Percentiles rank a stretch among this genome's conserved stretches.
Evolutionary conservation across 345 rosid genomes (phyloP).

Genomic region (Arabis alpina): DNA sequence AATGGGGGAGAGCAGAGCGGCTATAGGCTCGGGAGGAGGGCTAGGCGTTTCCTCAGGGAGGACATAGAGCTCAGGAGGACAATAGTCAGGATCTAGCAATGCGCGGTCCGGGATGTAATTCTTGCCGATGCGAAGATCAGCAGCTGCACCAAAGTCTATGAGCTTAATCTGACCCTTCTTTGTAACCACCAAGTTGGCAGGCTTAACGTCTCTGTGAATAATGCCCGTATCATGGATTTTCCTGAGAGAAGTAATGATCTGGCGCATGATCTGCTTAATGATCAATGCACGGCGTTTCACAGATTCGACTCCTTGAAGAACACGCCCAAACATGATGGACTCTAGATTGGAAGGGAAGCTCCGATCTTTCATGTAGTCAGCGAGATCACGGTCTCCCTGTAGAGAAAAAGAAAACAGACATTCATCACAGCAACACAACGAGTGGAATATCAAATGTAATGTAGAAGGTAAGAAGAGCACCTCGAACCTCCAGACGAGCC

Average conservation of each 20-base stretch:
- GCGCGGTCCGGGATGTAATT: constrained; percentile 70
- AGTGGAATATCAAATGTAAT: background rate
- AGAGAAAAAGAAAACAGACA: background rate
- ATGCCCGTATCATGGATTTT: constrained; percentile 93
- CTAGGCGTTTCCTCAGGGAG: constrained; percentile 93
- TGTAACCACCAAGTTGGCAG: constrained; percentile 90
- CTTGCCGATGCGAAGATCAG: constrained; percentile 97
- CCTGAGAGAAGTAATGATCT: constrained; percentile 79
- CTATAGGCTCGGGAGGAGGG: constrained; percentile 95
- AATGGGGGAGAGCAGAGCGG: constrained; percentile 88
- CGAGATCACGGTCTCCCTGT: constrained; percentile 89
- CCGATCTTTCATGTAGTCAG: constrained; percentile 87
- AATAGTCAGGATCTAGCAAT: constrained; percentile 89
- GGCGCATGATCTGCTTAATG: constrained; percentile 93
- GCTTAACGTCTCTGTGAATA: constrained; percentile 93
- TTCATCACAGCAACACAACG: background rate
- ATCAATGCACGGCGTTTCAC: constrained; percentile 74
- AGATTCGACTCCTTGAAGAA: constrained; percentile 76
- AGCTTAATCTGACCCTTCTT: constrained; percentile 90
- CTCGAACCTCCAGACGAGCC: constrained; percentile 99
- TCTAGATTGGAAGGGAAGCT: constrained; percentile 87
- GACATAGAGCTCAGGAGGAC: constrained; percentile 92
- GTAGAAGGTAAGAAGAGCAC: constrained; percentile 38
- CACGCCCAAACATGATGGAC: constrained; percentile 83
- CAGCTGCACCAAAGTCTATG: constrained; percentile 95